Percentiles rank a stretch among this genome's conserved stretches.
Conservation (phyloP, 768 basidiomycete species). For the Exsudoporus frostii region DNA sequence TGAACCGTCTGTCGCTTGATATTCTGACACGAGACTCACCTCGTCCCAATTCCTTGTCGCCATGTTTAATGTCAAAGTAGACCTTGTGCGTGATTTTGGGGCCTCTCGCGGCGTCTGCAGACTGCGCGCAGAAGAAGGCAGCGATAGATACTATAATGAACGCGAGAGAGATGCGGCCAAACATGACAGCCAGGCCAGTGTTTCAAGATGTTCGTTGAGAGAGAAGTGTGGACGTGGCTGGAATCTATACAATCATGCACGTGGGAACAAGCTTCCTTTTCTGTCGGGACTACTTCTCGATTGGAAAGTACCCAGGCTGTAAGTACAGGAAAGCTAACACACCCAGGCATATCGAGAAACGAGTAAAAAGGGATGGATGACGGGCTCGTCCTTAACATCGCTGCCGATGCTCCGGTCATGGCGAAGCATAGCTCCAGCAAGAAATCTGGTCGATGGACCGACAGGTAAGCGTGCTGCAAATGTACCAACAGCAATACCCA, state of each 20-base stretch:
- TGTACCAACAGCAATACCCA: background rate
- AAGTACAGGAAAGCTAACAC: background rate
- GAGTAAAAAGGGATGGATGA: conserved; percentile 52
- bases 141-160: conserved; percentile 61
- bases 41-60: conserved; percentile 80
- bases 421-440: conserved; percentile 33
- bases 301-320: too few species aligned
- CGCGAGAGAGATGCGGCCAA: conserved; percentile 58
- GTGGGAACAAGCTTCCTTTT: conserved; percentile 29
- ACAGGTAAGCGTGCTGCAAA: conserved; percentile 49
- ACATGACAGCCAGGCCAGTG: conserved; percentile 35
- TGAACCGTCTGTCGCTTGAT: background rate
- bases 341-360: background rate
- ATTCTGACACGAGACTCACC: conserved; percentile 42
- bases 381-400: conserved; percentile 72
- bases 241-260: background rate
- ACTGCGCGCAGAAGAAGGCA: conserved; percentile 67
- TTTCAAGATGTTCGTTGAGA: conserved; percentile 1
- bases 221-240: conserved; percentile 25
- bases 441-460: conserved; percentile 74
- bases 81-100: conserved; percentile 91
- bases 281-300: background rate
- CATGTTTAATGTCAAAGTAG: conserved; percentile 94
- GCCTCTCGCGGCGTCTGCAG: conserved; percentile 78
- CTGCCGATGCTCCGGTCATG: conserved; percentile 34